phyloP scores from a whole-genome alignment of 495 filamentous ascomycete species.

The Penicillium coffeae region DNA sequence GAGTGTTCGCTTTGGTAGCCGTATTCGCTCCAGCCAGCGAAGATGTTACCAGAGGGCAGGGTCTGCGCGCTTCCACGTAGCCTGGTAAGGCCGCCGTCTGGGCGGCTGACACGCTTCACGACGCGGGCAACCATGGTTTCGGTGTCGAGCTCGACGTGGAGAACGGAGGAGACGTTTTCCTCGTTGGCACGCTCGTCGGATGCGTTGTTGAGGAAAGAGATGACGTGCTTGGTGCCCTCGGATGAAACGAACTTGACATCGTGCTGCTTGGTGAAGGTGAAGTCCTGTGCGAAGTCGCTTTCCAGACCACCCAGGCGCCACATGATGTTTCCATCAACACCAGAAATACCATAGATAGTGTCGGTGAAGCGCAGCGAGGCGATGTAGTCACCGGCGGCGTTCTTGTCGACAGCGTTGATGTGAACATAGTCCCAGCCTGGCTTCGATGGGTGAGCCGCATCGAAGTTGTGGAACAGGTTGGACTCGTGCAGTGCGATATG shows the following conservation, averaged over 20 bases:
- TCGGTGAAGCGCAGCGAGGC: conserved; percentile 55
- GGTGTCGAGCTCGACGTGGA: conserved; percentile 51
- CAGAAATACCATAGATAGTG: conserved; percentile 55
- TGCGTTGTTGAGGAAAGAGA: conserved; percentile 56
- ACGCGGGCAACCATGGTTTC: conserved; percentile 43
- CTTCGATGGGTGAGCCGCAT: not conserved
- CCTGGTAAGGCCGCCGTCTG: conserved; percentile 47
- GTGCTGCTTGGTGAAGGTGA: conserved; percentile 59
- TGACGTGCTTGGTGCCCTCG: conserved; percentile 44
- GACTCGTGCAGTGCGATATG: conserved; percentile 40
- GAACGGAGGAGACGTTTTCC: conserved; percentile 45
- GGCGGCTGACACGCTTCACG: conserved; percentile 39
- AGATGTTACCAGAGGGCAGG: conserved; percentile 51
- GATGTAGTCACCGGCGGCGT: conserved; percentile 50
- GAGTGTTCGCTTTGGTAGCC: conserved; percentile 56
- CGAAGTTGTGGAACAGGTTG: conserved; percentile 40
- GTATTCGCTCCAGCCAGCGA: conserved; percentile 56
- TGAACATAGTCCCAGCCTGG: conserved; percentile 44
- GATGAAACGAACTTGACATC: conserved; percentile 53
- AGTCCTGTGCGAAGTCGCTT: conserved; percentile 41
- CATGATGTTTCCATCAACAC: conserved; percentile 51
- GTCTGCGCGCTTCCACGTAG: conserved; percentile 59
- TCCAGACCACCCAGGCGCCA: conserved; percentile 54
- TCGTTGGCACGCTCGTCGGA: conserved; percentile 39
- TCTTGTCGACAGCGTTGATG: conserved; percentile 43